These are phyloP conservation scores for Ilyonectria destructans DNA, from an alignment of 2,329 filamentous ascomycete genomes.

Conservation along the genomic window DNA sequence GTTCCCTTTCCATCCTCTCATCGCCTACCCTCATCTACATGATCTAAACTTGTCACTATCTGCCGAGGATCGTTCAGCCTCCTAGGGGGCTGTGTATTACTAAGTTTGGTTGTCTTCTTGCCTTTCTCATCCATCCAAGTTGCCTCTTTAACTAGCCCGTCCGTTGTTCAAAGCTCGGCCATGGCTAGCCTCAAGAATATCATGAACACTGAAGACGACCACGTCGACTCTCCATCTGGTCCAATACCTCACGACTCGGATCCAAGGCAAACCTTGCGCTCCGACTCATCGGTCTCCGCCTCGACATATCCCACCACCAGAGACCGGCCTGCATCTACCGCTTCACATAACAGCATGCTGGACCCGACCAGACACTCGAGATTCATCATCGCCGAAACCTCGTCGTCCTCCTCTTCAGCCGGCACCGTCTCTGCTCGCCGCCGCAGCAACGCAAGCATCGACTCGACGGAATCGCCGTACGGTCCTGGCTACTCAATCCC, in stretches of 20 bases:
- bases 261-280: constrained; percentile 52
- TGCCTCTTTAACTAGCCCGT: constrained; percentile 53
- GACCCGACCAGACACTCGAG: constrained; percentile 52
- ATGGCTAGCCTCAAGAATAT: constrained; percentile 73
- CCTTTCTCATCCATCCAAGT: constrained; percentile 51
- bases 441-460: constrained; percentile 64
- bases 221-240: constrained; percentile 60
- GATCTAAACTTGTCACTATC: constrained; percentile 51
- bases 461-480: constrained; percentile 65
- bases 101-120: constrained; percentile 59
- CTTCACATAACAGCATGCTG: constrained; percentile 55
- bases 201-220: constrained; percentile 70
- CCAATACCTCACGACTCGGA: constrained; percentile 63
- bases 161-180: constrained; percentile 59
- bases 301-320: constrained; percentile 59
- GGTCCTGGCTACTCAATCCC: constrained; percentile 45
- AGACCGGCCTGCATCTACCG: constrained; percentile 51
- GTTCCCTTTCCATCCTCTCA: constrained; percentile 48
- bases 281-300: constrained; percentile 55
- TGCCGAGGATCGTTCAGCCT: constrained; percentile 53
- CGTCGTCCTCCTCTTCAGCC: constrained; percentile 46
- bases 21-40: constrained; percentile 53
- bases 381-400: constrained; percentile 45
- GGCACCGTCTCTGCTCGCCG: constrained; percentile 54
- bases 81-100: constrained; percentile 64